Conservation (phyloP, 495 filamentous ascomycete species). For the Penicillium herquei region DNA sequence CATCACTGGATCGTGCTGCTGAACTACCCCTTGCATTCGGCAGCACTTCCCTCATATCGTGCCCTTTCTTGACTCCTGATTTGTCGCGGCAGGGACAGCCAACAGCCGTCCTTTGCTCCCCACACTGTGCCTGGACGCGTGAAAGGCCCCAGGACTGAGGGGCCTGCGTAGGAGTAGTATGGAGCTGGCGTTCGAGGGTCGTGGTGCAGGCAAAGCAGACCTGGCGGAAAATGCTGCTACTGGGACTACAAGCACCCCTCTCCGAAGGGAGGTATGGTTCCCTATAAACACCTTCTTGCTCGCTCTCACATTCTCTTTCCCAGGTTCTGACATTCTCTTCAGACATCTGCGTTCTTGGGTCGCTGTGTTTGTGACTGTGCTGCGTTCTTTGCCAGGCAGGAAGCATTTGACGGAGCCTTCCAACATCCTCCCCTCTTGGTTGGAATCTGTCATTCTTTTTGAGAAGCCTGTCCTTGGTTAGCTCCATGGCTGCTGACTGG, state of each 20-base stretch:
- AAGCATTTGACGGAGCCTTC: constrained; percentile 42
- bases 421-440: constrained; percentile 28
- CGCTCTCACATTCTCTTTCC: constrained; percentile 59
- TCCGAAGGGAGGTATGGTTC: constrained; percentile 37
- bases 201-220: constrained; percentile 37
- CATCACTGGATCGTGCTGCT: constrained; percentile 42
- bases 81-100: constrained; percentile 39
- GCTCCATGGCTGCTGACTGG: constrained; percentile 51
- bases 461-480: constrained; percentile 45
- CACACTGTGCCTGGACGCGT: constrained; percentile 33
- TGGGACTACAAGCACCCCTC: constrained; percentile 32
- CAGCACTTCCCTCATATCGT: constrained; percentile 32
- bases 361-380: constrained; percentile 36
- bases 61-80: constrained; percentile 43
- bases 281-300: constrained; percentile 52
- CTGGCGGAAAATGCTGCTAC: constrained; percentile 41
- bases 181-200: constrained; percentile 43
- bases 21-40: constrained; percentile 42
- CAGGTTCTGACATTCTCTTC: constrained; percentile 52
- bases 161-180: constrained; percentile 31
- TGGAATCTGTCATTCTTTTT: constrained; percentile 55
- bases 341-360: constrained; percentile 39
- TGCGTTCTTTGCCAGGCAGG: constrained; percentile 46
- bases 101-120: constrained; percentile 30
- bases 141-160: constrained; percentile 23